These are phyloP conservation scores for Fraxinus dipetala DNA, from an alignment of 305 asterid species.

Conservation along the genomic window DNA sequence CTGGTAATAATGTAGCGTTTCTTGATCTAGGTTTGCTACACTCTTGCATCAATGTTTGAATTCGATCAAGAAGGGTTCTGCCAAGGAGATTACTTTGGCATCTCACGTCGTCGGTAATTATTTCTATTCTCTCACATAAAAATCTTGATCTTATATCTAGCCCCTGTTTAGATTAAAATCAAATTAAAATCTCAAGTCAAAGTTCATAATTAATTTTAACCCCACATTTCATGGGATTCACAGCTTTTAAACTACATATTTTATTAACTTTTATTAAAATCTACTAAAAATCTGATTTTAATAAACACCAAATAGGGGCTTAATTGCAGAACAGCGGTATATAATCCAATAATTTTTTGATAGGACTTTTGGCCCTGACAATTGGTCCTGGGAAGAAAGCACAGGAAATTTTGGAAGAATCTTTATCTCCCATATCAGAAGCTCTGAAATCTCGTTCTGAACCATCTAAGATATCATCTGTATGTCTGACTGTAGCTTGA, in stretches of 20 bases:
- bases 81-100: slow-evolving; percentile 81
- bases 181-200: slow-evolving; percentile 19
- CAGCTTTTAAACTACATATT: no score
- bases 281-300: no score
- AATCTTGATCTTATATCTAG: neutral
- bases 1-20: slow-evolving; percentile 14
- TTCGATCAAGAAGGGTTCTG: slow-evolving; percentile 84
- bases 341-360: slow-evolving; percentile 8
- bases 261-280: no score
- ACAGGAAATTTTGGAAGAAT: slow-evolving; percentile 84
- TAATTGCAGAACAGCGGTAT: slow-evolving; percentile 24
- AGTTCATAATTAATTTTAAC: no score
- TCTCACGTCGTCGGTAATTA: slow-evolving; percentile 73
- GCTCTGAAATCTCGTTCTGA: slow-evolving; percentile 71
- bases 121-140: neutral
- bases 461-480: slow-evolving; percentile 58
- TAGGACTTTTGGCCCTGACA: slow-evolving; percentile 84
- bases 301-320: slow-evolving; percentile 56
- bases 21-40: slow-evolving; percentile 69
- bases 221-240: no score
- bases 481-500: slow-evolving; percentile 24
- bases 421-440: slow-evolving; percentile 68
- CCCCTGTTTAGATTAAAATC: neutral
- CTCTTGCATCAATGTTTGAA: slow-evolving; percentile 70
- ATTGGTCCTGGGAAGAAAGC: slow-evolving; percentile 84